phyloP scores from a whole-genome alignment of 805 yeast species.

The Wickerhamomyces strasburgensis region DNA sequence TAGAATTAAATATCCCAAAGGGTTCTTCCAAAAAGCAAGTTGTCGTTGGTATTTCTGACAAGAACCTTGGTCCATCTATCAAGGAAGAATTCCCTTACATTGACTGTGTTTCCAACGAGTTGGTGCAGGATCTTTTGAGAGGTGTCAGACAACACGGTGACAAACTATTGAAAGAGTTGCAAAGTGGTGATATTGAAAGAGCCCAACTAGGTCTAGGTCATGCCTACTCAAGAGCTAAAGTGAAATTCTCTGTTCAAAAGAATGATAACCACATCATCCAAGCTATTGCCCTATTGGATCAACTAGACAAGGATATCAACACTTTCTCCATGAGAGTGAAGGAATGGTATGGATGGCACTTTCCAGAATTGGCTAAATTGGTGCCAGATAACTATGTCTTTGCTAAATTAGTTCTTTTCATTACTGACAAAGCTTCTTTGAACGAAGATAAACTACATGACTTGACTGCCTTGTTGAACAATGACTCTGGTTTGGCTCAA shows the following conservation, averaged over 20 bases:
- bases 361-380: conserved; percentile 93
- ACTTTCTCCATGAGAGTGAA: conserved; percentile 98
- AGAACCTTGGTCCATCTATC: conserved; percentile 92
- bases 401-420: conserved; percentile 78
- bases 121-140: conserved; percentile 91
- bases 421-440: conserved; percentile 82
- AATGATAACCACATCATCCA: conserved; percentile 99
- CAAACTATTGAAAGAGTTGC: conserved; percentile 85
- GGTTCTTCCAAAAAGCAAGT: conserved; percentile 58
- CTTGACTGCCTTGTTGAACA: conserved; percentile 73
- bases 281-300: conserved; percentile 95
- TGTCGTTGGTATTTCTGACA: conserved; percentile 85
- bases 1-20: conserved; percentile 88
- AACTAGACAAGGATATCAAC: conserved; percentile 93
- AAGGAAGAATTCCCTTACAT: conserved; percentile 86
- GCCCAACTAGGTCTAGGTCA: conserved; percentile 99
- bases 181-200: conserved; percentile 92
- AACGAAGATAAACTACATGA: conserved; percentile 82
- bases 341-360: conserved; percentile 99
- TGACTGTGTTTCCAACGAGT: conserved; percentile 86
- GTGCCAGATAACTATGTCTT: conserved; percentile 98
- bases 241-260: conserved; percentile 97
- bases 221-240: conserved; percentile 98
- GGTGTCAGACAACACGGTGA: conserved; percentile 89
- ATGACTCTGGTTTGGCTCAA: conserved; percentile 89